Conservation (phyloP, 148 eudicot genomes). For the Rhododendron vialii region DNA sequence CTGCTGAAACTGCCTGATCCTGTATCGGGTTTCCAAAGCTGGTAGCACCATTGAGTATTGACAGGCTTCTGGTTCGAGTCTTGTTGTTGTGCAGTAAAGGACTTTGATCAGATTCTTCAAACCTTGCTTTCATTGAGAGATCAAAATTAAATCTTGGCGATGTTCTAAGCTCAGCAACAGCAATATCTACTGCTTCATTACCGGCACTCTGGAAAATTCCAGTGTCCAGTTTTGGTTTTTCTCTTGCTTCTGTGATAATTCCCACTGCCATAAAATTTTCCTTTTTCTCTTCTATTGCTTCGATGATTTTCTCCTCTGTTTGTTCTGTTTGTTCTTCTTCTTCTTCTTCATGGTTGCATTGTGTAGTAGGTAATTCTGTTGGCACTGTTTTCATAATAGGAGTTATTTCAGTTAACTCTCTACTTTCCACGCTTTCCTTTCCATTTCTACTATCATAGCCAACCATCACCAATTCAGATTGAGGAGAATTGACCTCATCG, state of each 20-base stretch:
- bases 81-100: slow-evolving; percentile 26
- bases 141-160: slow-evolving; percentile 46
- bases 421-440: neutral
- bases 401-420: slow-evolving; percentile 5
- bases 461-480: neutral
- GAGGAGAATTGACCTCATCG: neutral
- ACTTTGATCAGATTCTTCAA: slow-evolving; percentile 39
- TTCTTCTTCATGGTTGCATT: neutral
- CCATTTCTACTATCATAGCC: neutral
- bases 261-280: neutral
- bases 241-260: neutral
- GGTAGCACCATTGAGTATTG: neutral
- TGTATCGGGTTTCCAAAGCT: slow-evolving; percentile 1
- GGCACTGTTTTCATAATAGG: neutral
- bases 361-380: slow-evolving; percentile 1
- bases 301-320: neutral
- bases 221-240: neutral
- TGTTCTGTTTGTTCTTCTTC: neutral
- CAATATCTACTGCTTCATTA: slow-evolving; percentile 11
- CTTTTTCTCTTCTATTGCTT: neutral
- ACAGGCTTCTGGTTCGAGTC: slow-evolving; percentile 24
- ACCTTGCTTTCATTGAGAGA: slow-evolving; percentile 20
- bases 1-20: slow-evolving; percentile 15
- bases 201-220: neutral
- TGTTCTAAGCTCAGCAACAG: slow-evolving; percentile 23